phyloP scores from a whole-genome alignment of 2,329 filamentous ascomycete genomes.

The Aspergillus sp. region DNA sequence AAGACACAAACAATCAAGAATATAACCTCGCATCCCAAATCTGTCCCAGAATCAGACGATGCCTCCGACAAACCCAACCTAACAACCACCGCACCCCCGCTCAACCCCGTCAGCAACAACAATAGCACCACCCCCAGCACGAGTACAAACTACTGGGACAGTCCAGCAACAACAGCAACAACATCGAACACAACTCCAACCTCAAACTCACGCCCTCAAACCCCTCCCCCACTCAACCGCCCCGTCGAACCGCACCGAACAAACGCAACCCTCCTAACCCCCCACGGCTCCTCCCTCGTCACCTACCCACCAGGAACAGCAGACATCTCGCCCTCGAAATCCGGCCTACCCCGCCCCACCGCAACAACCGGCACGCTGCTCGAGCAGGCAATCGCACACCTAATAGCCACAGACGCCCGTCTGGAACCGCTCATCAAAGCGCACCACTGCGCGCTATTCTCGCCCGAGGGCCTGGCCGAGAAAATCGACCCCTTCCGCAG shows the following conservation, averaged over 20 bases:
- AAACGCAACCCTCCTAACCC: conserved; percentile 50
- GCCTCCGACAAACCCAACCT: not conserved
- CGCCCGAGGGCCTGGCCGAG: conserved; percentile 77
- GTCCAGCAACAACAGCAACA: conserved; percentile 12
- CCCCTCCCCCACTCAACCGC: conserved; percentile 43
- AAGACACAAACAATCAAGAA: not conserved
- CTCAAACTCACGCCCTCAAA: conserved; percentile 47
- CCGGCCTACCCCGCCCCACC: conserved; percentile 41
- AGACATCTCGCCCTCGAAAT: conserved; percentile 42
- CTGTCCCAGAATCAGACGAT: not conserved
- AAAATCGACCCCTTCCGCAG: conserved; percentile 84
- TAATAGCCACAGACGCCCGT: conserved; percentile 70
- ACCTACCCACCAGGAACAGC: conserved; percentile 45
- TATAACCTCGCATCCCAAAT: conserved; percentile 1
- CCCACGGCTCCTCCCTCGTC: conserved; percentile 47
- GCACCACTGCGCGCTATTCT: conserved; percentile 77
- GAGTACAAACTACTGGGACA: conserved; percentile 24
- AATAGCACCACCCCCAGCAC: conserved; percentile 26
- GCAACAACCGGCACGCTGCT: conserved; percentile 72
- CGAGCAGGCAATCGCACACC: conserved; percentile 70
- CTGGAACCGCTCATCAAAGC: conserved; percentile 71
- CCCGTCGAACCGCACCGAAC: conserved; percentile 50
- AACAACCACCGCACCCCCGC: not conserved
- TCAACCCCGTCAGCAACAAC: conserved; percentile 5
- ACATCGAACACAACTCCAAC: conserved; percentile 4